Evolutionary conservation across 768 basidiomycete genomes (phyloP).

Genomic region (Hydnum rufescens): DNA sequence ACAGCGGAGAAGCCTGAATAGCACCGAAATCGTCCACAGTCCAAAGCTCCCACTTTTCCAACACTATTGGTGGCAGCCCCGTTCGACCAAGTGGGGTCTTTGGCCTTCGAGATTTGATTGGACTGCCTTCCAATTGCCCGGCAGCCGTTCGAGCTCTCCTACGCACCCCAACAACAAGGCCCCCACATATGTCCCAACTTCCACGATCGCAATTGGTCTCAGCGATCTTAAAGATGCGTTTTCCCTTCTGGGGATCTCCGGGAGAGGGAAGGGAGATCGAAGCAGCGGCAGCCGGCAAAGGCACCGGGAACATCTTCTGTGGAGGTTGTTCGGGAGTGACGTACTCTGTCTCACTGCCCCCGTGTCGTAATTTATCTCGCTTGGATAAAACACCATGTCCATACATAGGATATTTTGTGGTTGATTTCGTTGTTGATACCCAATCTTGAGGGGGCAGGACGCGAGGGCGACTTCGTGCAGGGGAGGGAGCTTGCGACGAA

Average conservation of each 20-base stretch:
- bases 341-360: not conserved
- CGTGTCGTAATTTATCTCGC: conserved; percentile 30
- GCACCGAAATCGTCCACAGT: conserved; percentile 33
- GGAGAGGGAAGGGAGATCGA: not conserved
- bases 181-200: conserved; percentile 46
- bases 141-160: conserved; percentile 31
- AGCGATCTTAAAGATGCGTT: conserved; percentile 8
- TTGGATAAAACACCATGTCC: conserved; percentile 62
- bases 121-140: not conserved
- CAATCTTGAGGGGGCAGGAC: conserved; percentile 26
- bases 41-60: conserved; percentile 78
- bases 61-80: conserved; percentile 21
- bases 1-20: conserved; percentile 10
- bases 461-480: conserved; percentile 28
- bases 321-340: conserved; percentile 3
- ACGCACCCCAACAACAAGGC: conserved; percentile 42
- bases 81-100: not conserved
- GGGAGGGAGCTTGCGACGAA: conserved; percentile 26
- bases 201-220: conserved; percentile 48
- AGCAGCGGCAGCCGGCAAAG: not conserved
- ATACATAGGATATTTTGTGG: conserved; percentile 53
- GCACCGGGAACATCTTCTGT: conserved; percentile 3
- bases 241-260: conserved; percentile 1
- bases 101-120: not conserved
- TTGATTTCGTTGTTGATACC: conserved; percentile 19